A percentile compares a stretch with the other conserved stretches of the same genome.
These are phyloP conservation scores for Trichosporon faecale DNA, from an alignment of 1,284 basidiomycete species.

Conservation along the genomic window DNA sequence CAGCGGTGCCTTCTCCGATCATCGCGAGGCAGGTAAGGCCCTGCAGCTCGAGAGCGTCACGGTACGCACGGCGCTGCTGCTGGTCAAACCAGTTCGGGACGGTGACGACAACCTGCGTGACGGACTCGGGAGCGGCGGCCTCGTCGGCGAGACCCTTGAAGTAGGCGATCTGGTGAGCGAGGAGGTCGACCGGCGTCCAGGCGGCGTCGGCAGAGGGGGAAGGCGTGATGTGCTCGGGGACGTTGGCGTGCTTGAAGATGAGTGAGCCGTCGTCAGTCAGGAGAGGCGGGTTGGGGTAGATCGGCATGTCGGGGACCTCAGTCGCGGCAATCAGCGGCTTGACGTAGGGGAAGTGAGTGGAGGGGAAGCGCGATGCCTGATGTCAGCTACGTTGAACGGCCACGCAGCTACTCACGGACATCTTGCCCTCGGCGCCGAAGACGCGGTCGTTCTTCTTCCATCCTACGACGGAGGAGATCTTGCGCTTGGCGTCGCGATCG, in stretches of 20 bases:
- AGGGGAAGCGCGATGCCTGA: slow-evolving; percentile 84
- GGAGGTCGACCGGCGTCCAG: slow-evolving; percentile 83
- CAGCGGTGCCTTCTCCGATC: slow-evolving; percentile 88
- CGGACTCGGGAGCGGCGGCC: slow-evolving; percentile 60
- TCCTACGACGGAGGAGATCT: slow-evolving; percentile 81
- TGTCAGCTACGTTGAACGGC: slow-evolving; percentile 9
- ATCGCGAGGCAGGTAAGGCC: slow-evolving; percentile 79
- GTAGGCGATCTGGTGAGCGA: slow-evolving; percentile 92
- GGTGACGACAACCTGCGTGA: slow-evolving; percentile 76
- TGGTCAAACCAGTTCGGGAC: slow-evolving; percentile 85
- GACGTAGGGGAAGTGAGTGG: slow-evolving; percentile 78
- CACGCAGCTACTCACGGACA: slow-evolving; percentile 62
- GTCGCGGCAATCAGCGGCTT: slow-evolving; percentile 71
- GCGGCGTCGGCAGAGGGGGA: slow-evolving; percentile 53
- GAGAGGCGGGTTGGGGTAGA: slow-evolving; percentile 47
- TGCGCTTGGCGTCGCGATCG: slow-evolving; percentile 94
- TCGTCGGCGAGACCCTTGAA: slow-evolving; percentile 82
- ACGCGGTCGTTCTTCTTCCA: slow-evolving; percentile 85
- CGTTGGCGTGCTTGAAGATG: slow-evolving; percentile 67
- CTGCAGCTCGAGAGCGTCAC: slow-evolving; percentile 85
- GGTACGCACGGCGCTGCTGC: slow-evolving; percentile 79
- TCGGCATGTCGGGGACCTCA: slow-evolving; percentile 54
- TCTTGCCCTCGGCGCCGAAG: slow-evolving; percentile 83
- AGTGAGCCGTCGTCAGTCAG: slow-evolving; percentile 56
- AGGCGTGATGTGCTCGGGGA: slow-evolving; percentile 61